Conservation (phyloP, 768 basidiomycete species). For the Rhizopogon sp. region DNA sequence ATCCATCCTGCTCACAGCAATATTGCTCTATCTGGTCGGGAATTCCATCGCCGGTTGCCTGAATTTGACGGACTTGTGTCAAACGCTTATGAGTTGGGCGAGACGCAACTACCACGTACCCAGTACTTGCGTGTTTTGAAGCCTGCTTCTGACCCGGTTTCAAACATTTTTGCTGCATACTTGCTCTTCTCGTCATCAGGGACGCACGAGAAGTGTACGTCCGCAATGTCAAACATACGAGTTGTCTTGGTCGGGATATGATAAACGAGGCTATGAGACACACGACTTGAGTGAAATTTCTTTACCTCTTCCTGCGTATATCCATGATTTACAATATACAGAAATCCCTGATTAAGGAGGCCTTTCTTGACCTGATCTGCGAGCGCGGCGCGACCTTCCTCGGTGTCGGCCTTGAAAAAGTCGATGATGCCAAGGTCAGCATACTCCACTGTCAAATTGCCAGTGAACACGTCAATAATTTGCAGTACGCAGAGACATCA, state of each 20-base stretch:
- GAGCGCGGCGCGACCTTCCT: no score
- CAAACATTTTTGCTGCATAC: constrained; percentile 36
- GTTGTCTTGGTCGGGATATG: constrained; percentile 28
- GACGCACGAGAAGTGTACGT: constrained; percentile 38
- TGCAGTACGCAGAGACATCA: no score
- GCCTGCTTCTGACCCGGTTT: constrained; percentile 44
- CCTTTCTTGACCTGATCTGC: no score
- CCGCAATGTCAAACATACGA: constrained; percentile 45
- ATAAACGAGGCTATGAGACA: background rate
- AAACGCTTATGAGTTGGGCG: background rate
- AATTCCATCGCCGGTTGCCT: constrained; percentile 61
- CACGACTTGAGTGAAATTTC: no score
- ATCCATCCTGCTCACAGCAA: constrained; percentile 36
- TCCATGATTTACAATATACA: no score
- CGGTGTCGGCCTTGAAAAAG: no score
- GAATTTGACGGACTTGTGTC: background rate
- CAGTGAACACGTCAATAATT: no score
- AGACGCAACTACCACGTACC: constrained; percentile 24
- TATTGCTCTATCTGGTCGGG: constrained; percentile 61
- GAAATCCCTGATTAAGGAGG: no score
- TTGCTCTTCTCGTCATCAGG: constrained; percentile 35
- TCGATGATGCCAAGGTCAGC: no score
- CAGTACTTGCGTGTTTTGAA: constrained; percentile 49
- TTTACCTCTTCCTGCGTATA: no score
- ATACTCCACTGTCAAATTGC: no score